Evolutionary conservation across 805 yeast genomes (phyloP), one percentile per base, ranked within the genome.

Genomic region (Tetrapisispora arboricola): DNA sequence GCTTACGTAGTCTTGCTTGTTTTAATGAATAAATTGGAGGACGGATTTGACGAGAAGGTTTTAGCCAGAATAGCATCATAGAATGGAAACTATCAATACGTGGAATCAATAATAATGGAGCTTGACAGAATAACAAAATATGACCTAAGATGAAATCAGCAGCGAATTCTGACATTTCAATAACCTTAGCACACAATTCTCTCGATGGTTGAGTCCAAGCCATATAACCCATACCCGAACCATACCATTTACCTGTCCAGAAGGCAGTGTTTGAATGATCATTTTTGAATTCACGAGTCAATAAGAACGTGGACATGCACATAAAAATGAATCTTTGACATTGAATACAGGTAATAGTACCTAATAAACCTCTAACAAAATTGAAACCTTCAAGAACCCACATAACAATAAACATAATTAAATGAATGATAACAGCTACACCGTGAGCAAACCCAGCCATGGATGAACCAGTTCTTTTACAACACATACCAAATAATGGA

Each of bases 201-300:
- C 99, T 85, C 40, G 84, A 60, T 47, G 98, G 98, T 70, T 90
- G 97, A 26, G 97, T 80, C 73, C 84, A 76, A 17, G 96, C 95
- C 75, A 81, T 78, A 77, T 80, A 78, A 45, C 97, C 98, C 65
- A 90, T 68, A 58, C 95, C 92, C 45, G 84, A 72, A 44, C 94
- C 92, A 64, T 88, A 87, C 99, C 99, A 92, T 67, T 87, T 88
- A 74, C 99, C 99, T 44, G 95, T 84, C 99, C 99, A 92, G 94
- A 94, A 92, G 22, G 98, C 97, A 54, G 94, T 83, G 70, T 92
- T 92, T 28, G 97, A 72, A 60, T 80, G 85, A 67, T 90, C 96
- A 55, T 84, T 84, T 79, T 86, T 86, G 73, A 87, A 87, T 70
- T 92, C 99, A 72, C 98, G 80, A 40, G 96, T 85, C 60, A 94